Conservation (phyloP, 805 yeast species). For the Teunomyces funiuensis region DNA sequence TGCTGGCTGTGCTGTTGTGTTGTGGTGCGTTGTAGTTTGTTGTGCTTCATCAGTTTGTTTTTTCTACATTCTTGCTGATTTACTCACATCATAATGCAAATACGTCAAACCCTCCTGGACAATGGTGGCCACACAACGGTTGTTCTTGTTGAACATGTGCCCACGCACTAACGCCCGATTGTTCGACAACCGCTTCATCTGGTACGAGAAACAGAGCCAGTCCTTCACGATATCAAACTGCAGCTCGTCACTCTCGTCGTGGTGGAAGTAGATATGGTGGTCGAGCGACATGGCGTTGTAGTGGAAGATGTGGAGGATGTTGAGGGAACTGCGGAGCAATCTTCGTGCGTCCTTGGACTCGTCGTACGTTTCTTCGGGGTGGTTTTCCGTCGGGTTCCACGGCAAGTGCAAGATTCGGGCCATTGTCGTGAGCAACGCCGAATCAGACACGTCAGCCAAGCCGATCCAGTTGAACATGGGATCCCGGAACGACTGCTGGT, state of each 20-base stretch:
- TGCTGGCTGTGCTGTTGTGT: too few species aligned
- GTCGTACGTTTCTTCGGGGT: constrained; percentile 32
- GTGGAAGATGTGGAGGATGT: constrained; percentile 38
- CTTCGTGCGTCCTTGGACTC: constrained; percentile 29
- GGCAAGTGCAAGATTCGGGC: constrained; percentile 42
- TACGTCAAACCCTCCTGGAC: constrained; percentile 43
- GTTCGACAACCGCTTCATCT: constrained; percentile 33
- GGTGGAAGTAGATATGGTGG: constrained; percentile 45
- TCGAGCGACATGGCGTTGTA: constrained; percentile 47
- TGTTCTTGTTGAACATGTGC: constrained; percentile 29
- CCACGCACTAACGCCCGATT: constrained; percentile 40
- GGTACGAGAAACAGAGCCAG: constrained; percentile 40
- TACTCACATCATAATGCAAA: constrained; percentile 15
- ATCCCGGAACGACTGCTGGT: constrained; percentile 21
- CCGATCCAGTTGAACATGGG: constrained; percentile 34
- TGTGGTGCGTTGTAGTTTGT: background rate
- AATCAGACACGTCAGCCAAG: constrained; percentile 37
- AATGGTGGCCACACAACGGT: constrained; percentile 37
- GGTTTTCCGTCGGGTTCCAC: constrained; percentile 40
- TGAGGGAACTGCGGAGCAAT: constrained; percentile 29
- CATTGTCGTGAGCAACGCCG: constrained; percentile 41
- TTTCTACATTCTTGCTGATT: background rate
- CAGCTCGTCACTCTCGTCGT: constrained; percentile 14
- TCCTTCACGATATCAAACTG: constrained; percentile 32
- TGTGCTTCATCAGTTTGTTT: too few species aligned